Base-by-base conservation (phyloP, 495 filamentous ascomycete genomes). In the Penicillium pancosmium region DNA sequence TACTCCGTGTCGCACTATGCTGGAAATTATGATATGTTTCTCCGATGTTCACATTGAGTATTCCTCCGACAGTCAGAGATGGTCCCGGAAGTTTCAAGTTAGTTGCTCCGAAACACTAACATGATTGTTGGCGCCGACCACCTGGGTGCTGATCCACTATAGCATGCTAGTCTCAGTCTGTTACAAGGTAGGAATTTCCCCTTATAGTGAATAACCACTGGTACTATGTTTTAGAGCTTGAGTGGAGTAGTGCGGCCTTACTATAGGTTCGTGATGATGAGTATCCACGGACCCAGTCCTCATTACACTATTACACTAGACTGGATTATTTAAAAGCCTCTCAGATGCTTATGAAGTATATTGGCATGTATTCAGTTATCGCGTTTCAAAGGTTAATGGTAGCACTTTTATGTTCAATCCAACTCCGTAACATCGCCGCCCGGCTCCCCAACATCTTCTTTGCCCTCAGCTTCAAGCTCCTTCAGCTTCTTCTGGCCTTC, bases 401-500 rank as follows among this genome's bases (percentile, higher is more conserved):
- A 12, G 46, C 12, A 54, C 43, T 61, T 61, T 49, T 40, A 19
- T 40, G 9, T 44, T 73, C 65, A 80, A 54, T 80, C 77, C 59
- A 80, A 56, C 40, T 80, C 75, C 18, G 71, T 72, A 33, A 78
- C 63, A 50, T 73, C 73, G 18, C 71, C 78, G 16, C 67, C 76
- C 9, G 76, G 76, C 54, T 78, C 74, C 33, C 78, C 76, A 16
- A 74, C 56, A 12, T 76, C 70, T 38, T 76, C 63, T 59, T 66
- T 79, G 58, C 63, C 69, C 49, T 85, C 83, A 54, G 86, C 80
- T 73, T 97, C 91, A 49, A 98, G 80, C 72, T 90, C 83, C 73
- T 88, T 86, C 46, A 96, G 75, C 71, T 86, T 83, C 72, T 87
- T 82, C 73, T 85, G 80, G 9, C 94, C 94, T 68, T 97, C 92